These are phyloP conservation scores for Aureobasidium vineae DNA, from an alignment of 2,329 filamentous ascomycete species.

Conservation along the genomic window DNA sequence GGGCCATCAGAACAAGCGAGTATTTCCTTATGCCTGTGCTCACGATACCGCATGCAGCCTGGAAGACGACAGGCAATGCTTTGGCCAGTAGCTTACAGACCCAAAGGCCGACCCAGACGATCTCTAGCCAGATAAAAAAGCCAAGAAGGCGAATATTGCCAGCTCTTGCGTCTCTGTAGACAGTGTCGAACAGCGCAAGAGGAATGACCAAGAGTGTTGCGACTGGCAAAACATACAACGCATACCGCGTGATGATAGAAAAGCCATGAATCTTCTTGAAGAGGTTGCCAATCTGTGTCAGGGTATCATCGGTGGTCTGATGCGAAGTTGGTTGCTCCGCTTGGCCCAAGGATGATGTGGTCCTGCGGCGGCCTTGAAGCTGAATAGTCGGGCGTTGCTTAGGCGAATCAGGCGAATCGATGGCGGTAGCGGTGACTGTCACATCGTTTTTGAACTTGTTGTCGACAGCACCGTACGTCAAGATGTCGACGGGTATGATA, in stretches of 20 bases:
- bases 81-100: constrained; percentile 64
- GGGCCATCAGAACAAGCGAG: constrained; percentile 60
- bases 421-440: constrained; percentile 15
- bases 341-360: not conserved
- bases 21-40: constrained; percentile 70
- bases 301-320: constrained; percentile 48
- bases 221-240: constrained; percentile 66
- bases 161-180: constrained; percentile 34
- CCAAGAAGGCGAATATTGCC: constrained; percentile 52
- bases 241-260: constrained; percentile 63
- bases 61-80: constrained; percentile 60
- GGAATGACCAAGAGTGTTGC: constrained; percentile 61
- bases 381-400: constrained; percentile 7
- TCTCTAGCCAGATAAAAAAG: constrained; percentile 67
- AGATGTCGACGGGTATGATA: not conserved
- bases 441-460: constrained; percentile 8
- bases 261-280: constrained; percentile 65
- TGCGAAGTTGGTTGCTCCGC: constrained; percentile 28
- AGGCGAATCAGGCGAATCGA: not conserved
- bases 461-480: not conserved
- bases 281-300: constrained; percentile 65
- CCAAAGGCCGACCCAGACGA: constrained; percentile 68
- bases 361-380: constrained; percentile 21
- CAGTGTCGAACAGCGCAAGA: constrained; percentile 51
- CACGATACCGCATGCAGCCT: constrained; percentile 67